Percentiles rank a stretch among this genome's conserved stretches.
Conservation (phyloP, 495 filamentous ascomycete genomes). For the Immersiella caudata region DNA sequence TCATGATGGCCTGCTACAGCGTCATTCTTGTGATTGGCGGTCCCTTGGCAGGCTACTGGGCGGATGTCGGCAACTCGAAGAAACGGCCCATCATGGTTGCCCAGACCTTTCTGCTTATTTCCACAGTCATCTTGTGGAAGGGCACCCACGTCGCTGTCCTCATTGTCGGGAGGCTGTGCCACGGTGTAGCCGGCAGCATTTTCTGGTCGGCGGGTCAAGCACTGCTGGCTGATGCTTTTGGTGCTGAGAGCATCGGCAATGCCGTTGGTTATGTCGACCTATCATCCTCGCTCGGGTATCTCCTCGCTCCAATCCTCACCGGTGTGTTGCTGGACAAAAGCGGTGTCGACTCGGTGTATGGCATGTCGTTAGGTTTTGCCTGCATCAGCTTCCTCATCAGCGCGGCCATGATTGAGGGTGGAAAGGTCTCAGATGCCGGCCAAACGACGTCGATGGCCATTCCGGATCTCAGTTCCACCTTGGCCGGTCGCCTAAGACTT, state of each 20-base stretch:
- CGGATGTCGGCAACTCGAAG: not conserved
- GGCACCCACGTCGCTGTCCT: not conserved
- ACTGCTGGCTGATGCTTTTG: not conserved
- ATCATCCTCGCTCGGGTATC: not conserved
- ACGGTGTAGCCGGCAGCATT: not conserved
- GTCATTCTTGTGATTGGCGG: not conserved
- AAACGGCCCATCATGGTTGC: not conserved
- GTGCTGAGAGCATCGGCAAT: not conserved
- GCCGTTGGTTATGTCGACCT: not conserved
- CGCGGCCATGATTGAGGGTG: not conserved
- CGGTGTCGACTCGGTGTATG: not conserved
- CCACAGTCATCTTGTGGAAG: not conserved
- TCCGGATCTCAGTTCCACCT: not conserved
- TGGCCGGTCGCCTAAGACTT: not conserved
- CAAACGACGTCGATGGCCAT: not conserved
- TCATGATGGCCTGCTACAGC: not conserved
- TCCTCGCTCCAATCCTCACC: not conserved
- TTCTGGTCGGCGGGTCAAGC: not conserved
- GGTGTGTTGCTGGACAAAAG: not conserved
- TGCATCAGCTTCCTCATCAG: not conserved
- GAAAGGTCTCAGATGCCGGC: not conserved
- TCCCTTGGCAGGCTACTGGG: not conserved
- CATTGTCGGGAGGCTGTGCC: not conserved
- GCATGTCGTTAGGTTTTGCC: not conserved
- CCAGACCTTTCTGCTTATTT: not conserved